Base-by-base conservation (phyloP, 768 basidiomycete genomes). In the Porpolomopsis calyptriformis region DNA sequence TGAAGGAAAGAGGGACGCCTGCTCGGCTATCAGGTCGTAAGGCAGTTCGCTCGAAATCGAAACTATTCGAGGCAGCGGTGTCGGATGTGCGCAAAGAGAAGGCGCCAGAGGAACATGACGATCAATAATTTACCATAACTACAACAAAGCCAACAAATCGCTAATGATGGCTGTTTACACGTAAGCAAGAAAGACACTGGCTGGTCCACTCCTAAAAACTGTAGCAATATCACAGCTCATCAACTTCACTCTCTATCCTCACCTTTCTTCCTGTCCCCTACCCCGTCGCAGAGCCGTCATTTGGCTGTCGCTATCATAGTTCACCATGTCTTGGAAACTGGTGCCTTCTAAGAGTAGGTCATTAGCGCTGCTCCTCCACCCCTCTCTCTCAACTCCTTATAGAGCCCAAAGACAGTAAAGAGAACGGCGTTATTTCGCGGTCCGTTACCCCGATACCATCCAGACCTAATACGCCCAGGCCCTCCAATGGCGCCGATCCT, bases 391-490 rank as follows among this genome's bases (percentile, higher is more conserved):
- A 33, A 12, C 33, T 9, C 10, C 39, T 26, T 33, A 10, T 61
- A 85, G 81, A 82, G 63, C 57, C 71, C 54, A 87, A 85, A 64
- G 84, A 88, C 53, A 54, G 64, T 52, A 82, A 72, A 60, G 82
- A 85, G 54, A 80, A 77, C 64, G 80, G 80, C 6, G 68, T 77
- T 54, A 65, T 76, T 59, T 88, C 85, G 25, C 73, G 84, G 67
- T 88, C 86, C 44, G 78, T 76, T 43, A 89, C 86, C 22, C 86
- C 86, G 44, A 78, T 88, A 52, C 82, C 82, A 19, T 89, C 86
- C 10, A 74, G 86, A 20, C 82, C 86, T n/a, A 76, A 77, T 4
- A 88, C 86, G 0, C 86, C 87, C 18, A 82, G 76, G 57, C 70
- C 77, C 2, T 66, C 66, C 47, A 55, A 68, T 59, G 69, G 69